A percentile compares a stretch with the other conserved stretches of the same genome.
Evolutionary conservation across 257 asterid genomes (phyloP).

Genomic region (Solanum sparsipilum): DNA sequence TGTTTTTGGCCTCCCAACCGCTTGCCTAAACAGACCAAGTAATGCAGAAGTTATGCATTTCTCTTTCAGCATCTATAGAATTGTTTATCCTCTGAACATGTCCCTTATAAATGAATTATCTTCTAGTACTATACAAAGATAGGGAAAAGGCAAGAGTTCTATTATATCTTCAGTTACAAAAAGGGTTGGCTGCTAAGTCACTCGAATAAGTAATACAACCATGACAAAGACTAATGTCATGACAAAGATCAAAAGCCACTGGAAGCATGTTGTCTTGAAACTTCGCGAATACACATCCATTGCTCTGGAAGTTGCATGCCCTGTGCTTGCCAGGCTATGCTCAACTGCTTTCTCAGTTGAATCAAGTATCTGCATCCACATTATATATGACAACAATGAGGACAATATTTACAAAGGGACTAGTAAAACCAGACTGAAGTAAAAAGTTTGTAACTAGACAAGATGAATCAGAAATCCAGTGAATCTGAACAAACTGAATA

Average conservation of each 20-base stretch:
- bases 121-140: not conserved
- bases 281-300: constrained; percentile 55
- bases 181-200: constrained; percentile 22
- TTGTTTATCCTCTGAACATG: not conserved
- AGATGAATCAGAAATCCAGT: not conserved
- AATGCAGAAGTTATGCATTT: not conserved
- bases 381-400: not conserved
- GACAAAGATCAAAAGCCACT: constrained; percentile 59
- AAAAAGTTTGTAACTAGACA: not conserved
- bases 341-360: constrained; percentile 86
- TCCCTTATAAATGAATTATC: constrained; percentile 27
- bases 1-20: not conserved
- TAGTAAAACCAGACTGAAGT: not conserved
- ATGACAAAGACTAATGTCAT: constrained; percentile 64
- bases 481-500: not conserved
- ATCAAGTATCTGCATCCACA: constrained; percentile 59
- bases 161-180: not conserved
- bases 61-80: not conserved
- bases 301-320: constrained; percentile 65
- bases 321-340: constrained; percentile 81
- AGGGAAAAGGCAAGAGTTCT: not conserved
- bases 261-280: constrained; percentile 59
- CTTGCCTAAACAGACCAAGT: not conserved
- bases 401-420: not conserved
- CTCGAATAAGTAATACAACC: constrained; percentile 81